phyloP scores from a whole-genome alignment of 108 stramenopile species.

The Nannochloropsis salina region DNA sequence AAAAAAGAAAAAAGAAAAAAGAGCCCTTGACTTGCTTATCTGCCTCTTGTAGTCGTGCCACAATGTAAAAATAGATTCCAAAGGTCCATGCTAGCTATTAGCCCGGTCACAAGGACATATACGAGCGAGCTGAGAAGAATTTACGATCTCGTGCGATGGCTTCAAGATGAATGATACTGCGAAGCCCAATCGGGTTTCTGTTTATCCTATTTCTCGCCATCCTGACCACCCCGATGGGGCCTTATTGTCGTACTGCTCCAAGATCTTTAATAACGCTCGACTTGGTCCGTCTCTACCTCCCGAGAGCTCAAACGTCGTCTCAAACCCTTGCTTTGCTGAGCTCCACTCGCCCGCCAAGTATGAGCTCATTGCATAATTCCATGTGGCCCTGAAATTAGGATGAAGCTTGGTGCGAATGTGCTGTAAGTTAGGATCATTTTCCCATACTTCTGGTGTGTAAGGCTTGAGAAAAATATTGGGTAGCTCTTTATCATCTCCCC shows the following conservation, averaged over 20 bases:
- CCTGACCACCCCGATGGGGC: not conserved
- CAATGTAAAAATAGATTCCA: no score
- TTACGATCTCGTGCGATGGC: no score
- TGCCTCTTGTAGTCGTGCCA: no score
- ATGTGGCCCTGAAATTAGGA: not conserved
- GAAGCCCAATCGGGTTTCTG: not conserved
- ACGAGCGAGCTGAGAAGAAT: no score
- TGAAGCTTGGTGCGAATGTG: not conserved
- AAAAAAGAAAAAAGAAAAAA: no score
- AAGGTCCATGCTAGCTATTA: no score
- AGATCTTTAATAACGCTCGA: not conserved
- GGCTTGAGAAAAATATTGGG: not conserved
- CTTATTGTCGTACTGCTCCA: not conserved
- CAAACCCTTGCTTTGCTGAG: constrained; percentile 1
- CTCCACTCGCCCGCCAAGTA: constrained; percentile 17
- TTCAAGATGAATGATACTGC: no score
- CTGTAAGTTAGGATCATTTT: not conserved
- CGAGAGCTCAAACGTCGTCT: not conserved
- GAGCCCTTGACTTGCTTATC: no score
- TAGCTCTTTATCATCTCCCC: not conserved
- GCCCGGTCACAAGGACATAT: no score
- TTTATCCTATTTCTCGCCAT: constrained; percentile 3
- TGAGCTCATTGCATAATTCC: constrained; percentile 18
- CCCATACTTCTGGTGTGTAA: not conserved
- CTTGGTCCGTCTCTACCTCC: constrained; percentile 4